Conservation (phyloP, 345 rosid species). For the Angophora floribunda region DNA sequence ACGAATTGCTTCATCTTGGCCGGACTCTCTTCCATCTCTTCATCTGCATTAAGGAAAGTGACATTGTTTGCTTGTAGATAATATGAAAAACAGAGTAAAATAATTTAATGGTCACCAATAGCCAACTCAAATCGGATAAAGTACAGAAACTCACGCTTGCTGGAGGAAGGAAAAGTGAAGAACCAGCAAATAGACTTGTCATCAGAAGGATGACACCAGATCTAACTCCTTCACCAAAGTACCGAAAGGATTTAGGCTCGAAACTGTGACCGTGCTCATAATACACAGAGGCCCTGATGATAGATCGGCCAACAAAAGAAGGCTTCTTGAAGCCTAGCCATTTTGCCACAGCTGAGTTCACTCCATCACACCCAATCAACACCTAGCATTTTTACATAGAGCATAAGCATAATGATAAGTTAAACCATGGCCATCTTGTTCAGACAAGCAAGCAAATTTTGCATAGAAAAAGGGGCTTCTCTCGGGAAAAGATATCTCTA, state of each 20-base stretch:
- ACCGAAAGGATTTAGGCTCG: neutral
- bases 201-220: neutral
- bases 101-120: neutral
- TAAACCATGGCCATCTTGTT: neutral
- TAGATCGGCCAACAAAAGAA: neutral
- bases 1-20: too few relatives aligned
- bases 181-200: neutral
- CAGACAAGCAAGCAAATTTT: neutral
- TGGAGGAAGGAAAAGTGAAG: neutral
- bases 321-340: conserved; percentile 56
- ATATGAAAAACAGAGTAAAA: neutral
- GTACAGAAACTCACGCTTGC: neutral
- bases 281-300: neutral
- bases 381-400: conserved; percentile 14
- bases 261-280: neutral
- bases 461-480: neutral
- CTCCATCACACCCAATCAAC: conserved; percentile 69
- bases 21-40: too few relatives aligned
- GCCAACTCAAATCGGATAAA: neutral
- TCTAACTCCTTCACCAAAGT: neutral
- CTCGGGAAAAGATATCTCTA: neutral
- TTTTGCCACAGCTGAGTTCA: conserved; percentile 53
- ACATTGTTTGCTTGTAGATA: neutral
- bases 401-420: neutral
- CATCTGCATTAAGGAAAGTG: neutral